phyloP scores from a whole-genome alignment of 2,329 filamentous ascomycete species.

The Claviceps humidiphila region DNA sequence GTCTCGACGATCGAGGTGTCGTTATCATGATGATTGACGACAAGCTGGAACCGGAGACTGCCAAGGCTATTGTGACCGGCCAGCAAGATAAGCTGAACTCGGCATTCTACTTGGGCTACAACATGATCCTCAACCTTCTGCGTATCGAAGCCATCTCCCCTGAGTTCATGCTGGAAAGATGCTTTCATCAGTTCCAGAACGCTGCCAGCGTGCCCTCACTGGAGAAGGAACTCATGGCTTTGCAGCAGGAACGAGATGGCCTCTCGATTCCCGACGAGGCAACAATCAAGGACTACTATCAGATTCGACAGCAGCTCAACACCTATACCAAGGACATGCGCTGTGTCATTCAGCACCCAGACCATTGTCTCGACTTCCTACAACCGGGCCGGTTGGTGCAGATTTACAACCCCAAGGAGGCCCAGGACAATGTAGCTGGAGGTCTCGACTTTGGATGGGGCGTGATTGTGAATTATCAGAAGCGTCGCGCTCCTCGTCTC shows the following conservation, averaged over 20 bases:
- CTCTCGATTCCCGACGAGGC: conserved; percentile 75
- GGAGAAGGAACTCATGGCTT: conserved; percentile 67
- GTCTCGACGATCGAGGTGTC: conserved; percentile 92
- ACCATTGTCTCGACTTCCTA: conserved; percentile 72
- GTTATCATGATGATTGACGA: conserved; percentile 99
- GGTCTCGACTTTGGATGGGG: conserved; percentile 82
- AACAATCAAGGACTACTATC: conserved; percentile 88
- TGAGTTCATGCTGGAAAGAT: conserved; percentile 96
- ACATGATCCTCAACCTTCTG: conserved; percentile 96
- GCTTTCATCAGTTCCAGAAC: conserved; percentile 97
- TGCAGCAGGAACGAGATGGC: conserved; percentile 62
- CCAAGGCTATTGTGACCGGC: conserved; percentile 89
- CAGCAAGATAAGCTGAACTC: conserved; percentile 96
- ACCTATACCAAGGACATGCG: conserved; percentile 81
- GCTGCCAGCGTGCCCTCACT: conserved; percentile 71
- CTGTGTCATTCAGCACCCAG: conserved; percentile 80
- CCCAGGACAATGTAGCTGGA: conserved; percentile 25
- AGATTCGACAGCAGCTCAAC: conserved; percentile 71
- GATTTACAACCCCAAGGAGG: conserved; percentile 55
- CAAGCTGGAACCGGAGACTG: conserved; percentile 87
- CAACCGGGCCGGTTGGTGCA: conserved; percentile 79
- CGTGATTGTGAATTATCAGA: conserved; percentile 61
- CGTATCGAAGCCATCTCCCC: conserved; percentile 98
- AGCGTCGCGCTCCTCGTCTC: conserved; percentile 52
- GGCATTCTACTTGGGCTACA: conserved; percentile 94